Evolutionary conservation across 352 stramenopile genomes (phyloP), one percentile per base, ranked within the genome.

Genomic region (Globisporangium canariense): DNA sequence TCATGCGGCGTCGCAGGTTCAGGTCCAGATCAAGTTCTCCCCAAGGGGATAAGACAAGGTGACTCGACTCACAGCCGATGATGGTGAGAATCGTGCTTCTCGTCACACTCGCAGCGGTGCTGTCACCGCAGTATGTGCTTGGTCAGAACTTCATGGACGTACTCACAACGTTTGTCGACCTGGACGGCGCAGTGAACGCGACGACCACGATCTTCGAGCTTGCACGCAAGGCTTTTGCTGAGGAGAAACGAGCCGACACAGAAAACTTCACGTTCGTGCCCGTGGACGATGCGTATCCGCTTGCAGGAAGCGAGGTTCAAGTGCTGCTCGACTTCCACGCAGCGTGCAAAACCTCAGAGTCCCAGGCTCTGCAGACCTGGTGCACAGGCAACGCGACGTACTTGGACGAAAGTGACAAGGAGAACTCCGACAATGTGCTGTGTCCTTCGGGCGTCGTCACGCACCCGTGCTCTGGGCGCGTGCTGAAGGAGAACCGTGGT

Each of bases 381-480:
- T 93, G 84, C 55, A 83, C 68, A 5, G 81, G 80, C 22, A 71
- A 74, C 45, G 63, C 51, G 20, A 71, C 73, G 62, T 50, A 32
- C 11, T 2, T 72, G 25, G 32, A 54, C 16, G 54, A 62, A 4
- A 36, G 67, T 32, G 46, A 67, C 28, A 60, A 55, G 25, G 43
- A 68, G 13, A 60, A 54, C 14, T 57, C 64, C 10, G 28, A 66
- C 40, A 63, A 61, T 51, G 46, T 60, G 16, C 47, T 74, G 28
- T 93, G 84, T 62, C 81, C 81, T 10, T 69, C 13, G 4, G 80
- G 77, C 3, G 54, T 89, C 8, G 59, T 56, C 30, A 93, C 84
- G 1, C 77, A 93, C 46, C 81, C 81, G 49, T 93, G 84, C 60
- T 81, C 78, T 25, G 84, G 84, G 10, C 75, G 79, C 16, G 69